Conservation (phyloP, 345 rosid genomes). For the Populus simonii region DNA sequence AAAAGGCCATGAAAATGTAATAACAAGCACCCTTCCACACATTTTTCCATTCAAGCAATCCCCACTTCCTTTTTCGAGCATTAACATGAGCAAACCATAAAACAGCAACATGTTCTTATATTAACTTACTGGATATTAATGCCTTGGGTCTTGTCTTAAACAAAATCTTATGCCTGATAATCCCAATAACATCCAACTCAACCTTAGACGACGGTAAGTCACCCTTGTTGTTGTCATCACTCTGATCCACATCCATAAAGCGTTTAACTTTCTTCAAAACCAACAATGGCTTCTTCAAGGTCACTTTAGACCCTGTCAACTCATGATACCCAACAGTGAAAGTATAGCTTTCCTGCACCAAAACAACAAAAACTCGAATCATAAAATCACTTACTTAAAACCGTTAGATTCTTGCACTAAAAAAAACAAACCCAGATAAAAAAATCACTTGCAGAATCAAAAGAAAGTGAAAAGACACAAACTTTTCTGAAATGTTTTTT, state of each 20-base stretch:
- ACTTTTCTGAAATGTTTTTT: background rate
- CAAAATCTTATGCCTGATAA: slow-evolving; percentile 69
- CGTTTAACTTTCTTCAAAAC: slow-evolving; percentile 56
- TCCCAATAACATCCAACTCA: slow-evolving; percentile 65
- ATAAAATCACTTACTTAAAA: background rate
- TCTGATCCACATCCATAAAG: slow-evolving; percentile 26
- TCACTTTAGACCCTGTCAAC: slow-evolving; percentile 13
- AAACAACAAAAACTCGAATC: background rate
- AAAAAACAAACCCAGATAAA: background rate
- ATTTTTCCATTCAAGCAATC: no score
- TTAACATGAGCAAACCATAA: background rate
- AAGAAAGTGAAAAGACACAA: background rate
- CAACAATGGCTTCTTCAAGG: slow-evolving; percentile 20
- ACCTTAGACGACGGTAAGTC: slow-evolving; percentile 23
- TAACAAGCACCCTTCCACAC: background rate
- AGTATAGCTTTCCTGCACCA: slow-evolving; percentile 58
- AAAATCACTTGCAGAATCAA: background rate
- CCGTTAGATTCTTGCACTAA: background rate
- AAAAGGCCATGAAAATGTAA: background rate
- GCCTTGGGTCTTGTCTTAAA: slow-evolving; percentile 83
- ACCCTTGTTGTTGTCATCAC: background rate
- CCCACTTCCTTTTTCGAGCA: background rate
- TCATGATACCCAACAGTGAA: slow-evolving; percentile 83
- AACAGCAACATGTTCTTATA: background rate
- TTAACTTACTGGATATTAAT: slow-evolving; percentile 55